phyloP scores from a whole-genome alignment of 192 early-diverging fungal genomes.

The Podila epigama region DNA sequence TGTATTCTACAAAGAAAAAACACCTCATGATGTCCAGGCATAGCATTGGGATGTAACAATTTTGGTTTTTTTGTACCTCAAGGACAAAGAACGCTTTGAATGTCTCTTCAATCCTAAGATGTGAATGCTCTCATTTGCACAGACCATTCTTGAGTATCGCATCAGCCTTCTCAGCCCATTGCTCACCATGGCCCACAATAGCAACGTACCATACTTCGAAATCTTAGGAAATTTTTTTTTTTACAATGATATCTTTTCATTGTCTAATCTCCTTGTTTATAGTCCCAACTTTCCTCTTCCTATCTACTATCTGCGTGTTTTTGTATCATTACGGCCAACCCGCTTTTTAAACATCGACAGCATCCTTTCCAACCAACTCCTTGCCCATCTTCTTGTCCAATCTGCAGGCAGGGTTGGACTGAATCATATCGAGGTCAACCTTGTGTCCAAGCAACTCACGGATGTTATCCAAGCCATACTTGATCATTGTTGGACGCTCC shows the following conservation, averaged over 20 bases:
- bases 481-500: slow-evolving; percentile 99
- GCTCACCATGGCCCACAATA: too few relatives aligned
- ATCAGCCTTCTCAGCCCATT: too few relatives aligned
- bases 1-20: too few relatives aligned
- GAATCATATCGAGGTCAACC: slow-evolving; percentile 90
- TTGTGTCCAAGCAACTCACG: slow-evolving; percentile 95
- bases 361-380: slow-evolving; percentile 57
- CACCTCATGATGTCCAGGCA: too few relatives aligned
- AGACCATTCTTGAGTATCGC: too few relatives aligned
- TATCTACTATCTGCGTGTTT: background rate
- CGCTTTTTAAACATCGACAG: slow-evolving; percentile 25
- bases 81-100: slow-evolving; percentile 98
- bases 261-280: too few relatives aligned
- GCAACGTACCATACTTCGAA: too few relatives aligned
- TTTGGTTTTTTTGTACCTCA: slow-evolving; percentile 90
- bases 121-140: too few relatives aligned
- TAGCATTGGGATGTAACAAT: too few relatives aligned
- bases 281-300: background rate
- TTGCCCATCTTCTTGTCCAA: slow-evolving; percentile 91
- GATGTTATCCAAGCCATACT: slow-evolving; percentile 94
- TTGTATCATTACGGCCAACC: background rate
- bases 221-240: too few relatives aligned
- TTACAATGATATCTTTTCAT: too few relatives aligned
- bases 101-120: slow-evolving; percentile 97
- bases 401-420: slow-evolving; percentile 88